These are phyloP conservation scores for Alternaria solani DNA, from an alignment of 2,329 filamentous ascomycete genomes.

Conservation along the genomic window DNA sequence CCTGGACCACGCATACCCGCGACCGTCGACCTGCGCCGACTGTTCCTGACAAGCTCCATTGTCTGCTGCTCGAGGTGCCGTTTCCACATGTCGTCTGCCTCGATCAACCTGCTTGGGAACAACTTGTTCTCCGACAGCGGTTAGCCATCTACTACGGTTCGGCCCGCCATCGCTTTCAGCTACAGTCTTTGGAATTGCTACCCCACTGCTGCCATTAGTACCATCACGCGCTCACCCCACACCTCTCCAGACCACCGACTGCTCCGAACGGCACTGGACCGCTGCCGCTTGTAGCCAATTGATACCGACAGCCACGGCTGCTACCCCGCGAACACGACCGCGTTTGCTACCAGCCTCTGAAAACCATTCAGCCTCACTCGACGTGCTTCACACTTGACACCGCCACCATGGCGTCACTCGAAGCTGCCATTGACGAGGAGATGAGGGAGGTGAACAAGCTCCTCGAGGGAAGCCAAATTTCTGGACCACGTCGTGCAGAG, in stretches of 20 bases:
- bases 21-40: constrained; percentile 47
- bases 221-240: constrained; percentile 31
- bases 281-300: constrained; percentile 22
- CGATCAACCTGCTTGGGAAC: constrained; percentile 45
- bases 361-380: constrained; percentile 3
- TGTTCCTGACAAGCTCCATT: constrained; percentile 30
- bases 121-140: constrained; percentile 49
- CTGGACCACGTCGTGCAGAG: constrained; percentile 33
- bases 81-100: constrained; percentile 49
- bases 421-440: constrained; percentile 80
- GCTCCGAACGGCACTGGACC: constrained; percentile 14
- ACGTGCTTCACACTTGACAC: background rate
- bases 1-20: constrained; percentile 34
- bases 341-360: constrained; percentile 10
- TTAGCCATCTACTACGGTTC: constrained; percentile 37
- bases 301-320: constrained; percentile 20
- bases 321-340: constrained; percentile 33
- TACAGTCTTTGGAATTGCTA: constrained; percentile 29
- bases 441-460: constrained; percentile 75
- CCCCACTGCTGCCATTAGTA: constrained; percentile 36
- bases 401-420: constrained; percentile 70
- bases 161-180: constrained; percentile 37
- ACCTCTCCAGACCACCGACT: constrained; percentile 17
- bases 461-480: constrained; percentile 61
- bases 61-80: constrained; percentile 23